phyloP scores from a whole-genome alignment of 768 basidiomycete species.

The Astraeus odoratus region DNA sequence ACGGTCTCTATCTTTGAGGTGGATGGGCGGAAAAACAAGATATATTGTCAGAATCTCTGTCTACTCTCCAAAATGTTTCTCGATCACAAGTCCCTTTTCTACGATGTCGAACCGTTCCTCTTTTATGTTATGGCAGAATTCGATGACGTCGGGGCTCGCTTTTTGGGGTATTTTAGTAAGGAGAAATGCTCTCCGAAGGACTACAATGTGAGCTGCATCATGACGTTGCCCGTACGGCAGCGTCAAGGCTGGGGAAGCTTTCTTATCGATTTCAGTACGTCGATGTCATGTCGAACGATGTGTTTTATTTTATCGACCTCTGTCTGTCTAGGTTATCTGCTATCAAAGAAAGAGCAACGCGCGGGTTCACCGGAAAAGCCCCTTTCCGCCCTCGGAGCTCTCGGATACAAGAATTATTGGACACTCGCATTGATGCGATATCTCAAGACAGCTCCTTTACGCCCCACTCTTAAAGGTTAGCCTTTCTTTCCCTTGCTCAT shows the following conservation, averaged over 20 bases:
- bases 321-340: slow-evolving; percentile 66
- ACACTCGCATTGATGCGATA: slow-evolving; percentile 80
- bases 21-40: slow-evolving; percentile 98
- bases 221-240: slow-evolving; percentile 95
- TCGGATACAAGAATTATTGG: slow-evolving; percentile 97
- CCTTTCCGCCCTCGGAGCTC: slow-evolving; percentile 82
- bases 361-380: slow-evolving; percentile 95
- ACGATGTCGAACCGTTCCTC: slow-evolving; percentile 98
- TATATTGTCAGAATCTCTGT: slow-evolving; percentile 98
- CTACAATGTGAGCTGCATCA: slow-evolving; percentile 98
- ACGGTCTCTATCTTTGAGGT: slow-evolving; percentile 91
- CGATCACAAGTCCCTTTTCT: slow-evolving; percentile 97
- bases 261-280: slow-evolving; percentile 92
- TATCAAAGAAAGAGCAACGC: slow-evolving; percentile 91
- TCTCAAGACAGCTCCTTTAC: slow-evolving; percentile 50
- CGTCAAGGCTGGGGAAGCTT: slow-evolving; percentile 95
- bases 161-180: slow-evolving; percentile 98
- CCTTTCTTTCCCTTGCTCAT: slow-evolving; percentile 6
- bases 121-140: slow-evolving; percentile 97
- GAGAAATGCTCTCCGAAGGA: slow-evolving; percentile 96
- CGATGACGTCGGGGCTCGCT: slow-evolving; percentile 85
- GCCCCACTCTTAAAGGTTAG: slow-evolving; percentile 71
- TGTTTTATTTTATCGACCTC: slow-evolving; percentile 3
- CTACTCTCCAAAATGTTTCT: slow-evolving; percentile 98
- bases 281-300: not conserved